phyloP scores from a whole-genome alignment of 2,329 filamentous ascomycete genomes.

The Cladosporium velox region DNA sequence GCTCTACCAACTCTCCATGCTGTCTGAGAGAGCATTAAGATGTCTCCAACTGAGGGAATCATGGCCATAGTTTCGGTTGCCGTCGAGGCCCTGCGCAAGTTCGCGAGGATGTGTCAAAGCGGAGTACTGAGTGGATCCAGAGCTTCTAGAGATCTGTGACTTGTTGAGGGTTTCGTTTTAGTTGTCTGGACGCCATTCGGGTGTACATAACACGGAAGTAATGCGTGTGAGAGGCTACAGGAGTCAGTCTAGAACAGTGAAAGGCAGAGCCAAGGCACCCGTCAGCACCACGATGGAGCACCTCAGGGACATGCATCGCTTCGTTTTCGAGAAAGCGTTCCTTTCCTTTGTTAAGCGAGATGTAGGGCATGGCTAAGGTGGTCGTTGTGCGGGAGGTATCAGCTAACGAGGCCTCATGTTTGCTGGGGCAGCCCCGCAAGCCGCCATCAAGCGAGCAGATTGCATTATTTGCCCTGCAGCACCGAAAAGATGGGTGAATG shows the following conservation, averaged over 20 bases:
- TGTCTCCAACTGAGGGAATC: slow-evolving; percentile 42
- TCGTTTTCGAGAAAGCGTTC: slow-evolving; percentile 1
- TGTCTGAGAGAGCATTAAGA: slow-evolving; percentile 49
- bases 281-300: background rate
- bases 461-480: slow-evolving; percentile 2
- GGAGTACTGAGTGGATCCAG: background rate
- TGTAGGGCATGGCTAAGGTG: slow-evolving; percentile 15
- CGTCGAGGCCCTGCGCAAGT: background rate
- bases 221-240: background rate
- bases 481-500: background rate
- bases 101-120: background rate
- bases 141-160: background rate
- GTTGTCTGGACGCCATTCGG: background rate
- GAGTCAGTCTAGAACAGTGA: background rate
- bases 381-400: background rate
- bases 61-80: slow-evolving; percentile 14
- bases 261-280: background rate
- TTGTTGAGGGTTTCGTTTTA: background rate
- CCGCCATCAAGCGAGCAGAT: background rate
- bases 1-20: slow-evolving; percentile 50
- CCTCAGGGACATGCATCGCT: background rate
- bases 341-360: slow-evolving; percentile 7
- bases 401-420: background rate
- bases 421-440: slow-evolving; percentile 10
- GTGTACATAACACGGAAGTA: background rate